These are phyloP conservation scores for Porphyrellus cyaneotinctus DNA, from an alignment of 768 basidiomycete species.

Conservation along the genomic window DNA sequence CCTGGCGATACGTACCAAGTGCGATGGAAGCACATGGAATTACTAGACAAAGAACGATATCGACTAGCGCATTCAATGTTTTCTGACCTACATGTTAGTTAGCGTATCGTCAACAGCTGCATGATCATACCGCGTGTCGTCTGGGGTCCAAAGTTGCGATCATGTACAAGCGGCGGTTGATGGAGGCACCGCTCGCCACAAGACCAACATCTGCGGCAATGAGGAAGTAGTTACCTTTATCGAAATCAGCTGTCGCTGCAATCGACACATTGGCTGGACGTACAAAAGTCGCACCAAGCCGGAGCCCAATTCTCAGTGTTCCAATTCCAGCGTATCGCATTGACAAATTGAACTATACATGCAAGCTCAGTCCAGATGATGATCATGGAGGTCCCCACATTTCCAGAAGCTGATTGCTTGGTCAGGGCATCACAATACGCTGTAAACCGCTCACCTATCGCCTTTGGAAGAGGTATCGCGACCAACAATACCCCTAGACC, in stretches of 20 bases:
- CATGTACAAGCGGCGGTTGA: constrained; percentile 47
- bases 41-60: constrained; percentile 29
- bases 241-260: neutral
- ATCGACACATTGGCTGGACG: constrained; percentile 9
- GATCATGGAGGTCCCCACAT: constrained; percentile 32
- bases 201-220: constrained; percentile 35
- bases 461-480: constrained; percentile 48
- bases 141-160: constrained; percentile 32
- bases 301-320: constrained; percentile 32
- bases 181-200: constrained; percentile 40
- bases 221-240: constrained; percentile 29
- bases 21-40: constrained; percentile 32
- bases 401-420: constrained; percentile 14
- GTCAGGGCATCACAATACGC: neutral
- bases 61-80: constrained; percentile 20
- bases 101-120: neutral
- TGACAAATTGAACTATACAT: constrained; percentile 29
- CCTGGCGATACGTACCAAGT: constrained; percentile 23
- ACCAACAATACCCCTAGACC: constrained; percentile 38
- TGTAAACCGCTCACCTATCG: constrained; percentile 41
- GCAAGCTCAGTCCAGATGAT: constrained; percentile 32
- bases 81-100: constrained; percentile 18
- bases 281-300: constrained; percentile 57
- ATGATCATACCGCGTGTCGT: constrained; percentile 6
- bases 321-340: constrained; percentile 38